Evolutionary conservation across 495 filamentous ascomycete genomes (phyloP).

Genomic region (Aspergillus nidulans): DNA sequence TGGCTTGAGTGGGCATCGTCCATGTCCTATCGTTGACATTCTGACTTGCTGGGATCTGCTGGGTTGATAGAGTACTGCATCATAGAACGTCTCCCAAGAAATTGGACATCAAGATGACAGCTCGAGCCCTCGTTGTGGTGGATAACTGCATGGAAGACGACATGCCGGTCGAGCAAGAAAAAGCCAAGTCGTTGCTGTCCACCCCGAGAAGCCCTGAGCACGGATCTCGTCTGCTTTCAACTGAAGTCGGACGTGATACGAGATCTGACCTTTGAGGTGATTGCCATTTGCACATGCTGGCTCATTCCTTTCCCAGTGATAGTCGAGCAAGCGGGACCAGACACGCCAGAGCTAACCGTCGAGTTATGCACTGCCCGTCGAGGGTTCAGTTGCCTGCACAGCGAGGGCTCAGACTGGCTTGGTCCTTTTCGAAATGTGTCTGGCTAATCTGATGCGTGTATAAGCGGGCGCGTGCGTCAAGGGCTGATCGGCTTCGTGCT

Average conservation of each 20-base stretch:
- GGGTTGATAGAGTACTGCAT: neutral
- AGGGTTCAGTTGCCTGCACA: neutral
- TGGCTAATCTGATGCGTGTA: conserved; percentile 2
- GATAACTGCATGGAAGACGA: too few relatives aligned
- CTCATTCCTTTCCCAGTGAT: neutral
- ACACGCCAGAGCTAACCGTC: conserved; percentile 1
- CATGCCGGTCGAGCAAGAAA: neutral
- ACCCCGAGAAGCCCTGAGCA: neutral
- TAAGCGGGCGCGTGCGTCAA: neutral
- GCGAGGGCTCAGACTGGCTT: conserved; percentile 7
- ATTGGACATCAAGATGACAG: neutral
- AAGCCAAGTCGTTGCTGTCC: neutral
- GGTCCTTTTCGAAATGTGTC: conserved; percentile 8
- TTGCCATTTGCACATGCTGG: neutral
- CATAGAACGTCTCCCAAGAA: neutral
- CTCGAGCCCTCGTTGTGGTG: too few relatives aligned
- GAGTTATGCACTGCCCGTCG: neutral
- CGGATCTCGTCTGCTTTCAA: neutral
- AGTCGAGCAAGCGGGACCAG: neutral
- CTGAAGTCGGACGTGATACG: neutral
- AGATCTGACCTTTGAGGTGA: neutral
- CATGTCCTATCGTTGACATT: conserved; percentile 1
- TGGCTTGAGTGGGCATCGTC: conserved; percentile 1
- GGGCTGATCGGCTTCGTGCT: conserved; percentile 2
- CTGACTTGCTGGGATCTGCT: neutral